Evolutionary conservation across 768 basidiomycete species (phyloP).

Genomic region (Heimioporus sp.): DNA sequence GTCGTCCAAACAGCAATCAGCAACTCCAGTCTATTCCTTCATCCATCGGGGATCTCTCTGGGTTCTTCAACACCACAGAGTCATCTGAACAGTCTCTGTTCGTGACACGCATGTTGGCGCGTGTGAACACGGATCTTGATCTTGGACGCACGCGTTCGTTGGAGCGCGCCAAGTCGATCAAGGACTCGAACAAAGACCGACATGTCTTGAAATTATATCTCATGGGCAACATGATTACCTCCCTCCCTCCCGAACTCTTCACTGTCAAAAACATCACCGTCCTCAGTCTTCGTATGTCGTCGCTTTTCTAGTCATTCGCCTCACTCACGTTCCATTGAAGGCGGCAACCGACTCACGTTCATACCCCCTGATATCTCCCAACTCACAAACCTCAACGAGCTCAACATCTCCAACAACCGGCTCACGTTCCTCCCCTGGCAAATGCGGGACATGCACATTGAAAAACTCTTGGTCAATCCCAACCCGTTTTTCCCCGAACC

Average conservation of each 20-base stretch:
- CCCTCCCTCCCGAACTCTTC: conserved; percentile 59
- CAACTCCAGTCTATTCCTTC: conserved; percentile 50
- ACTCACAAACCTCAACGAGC: conserved; percentile 51
- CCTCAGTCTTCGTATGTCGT: conserved; percentile 58
- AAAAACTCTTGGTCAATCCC: conserved; percentile 45
- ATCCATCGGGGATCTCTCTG: conserved; percentile 43
- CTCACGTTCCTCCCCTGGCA: conserved; percentile 64
- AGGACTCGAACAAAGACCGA: conserved; percentile 38
- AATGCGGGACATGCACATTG: conserved; percentile 55
- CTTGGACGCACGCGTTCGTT: conserved; percentile 27
- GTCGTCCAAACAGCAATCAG: conserved; percentile 28
- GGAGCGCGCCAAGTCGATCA: conserved; percentile 26
- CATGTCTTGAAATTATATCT: conserved; percentile 59
- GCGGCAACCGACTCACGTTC: conserved; percentile 51
- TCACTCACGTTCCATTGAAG: conserved; percentile 31
- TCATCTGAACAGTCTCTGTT: conserved; percentile 29
- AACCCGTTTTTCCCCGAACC: conserved; percentile 56
- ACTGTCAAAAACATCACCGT: conserved; percentile 55
- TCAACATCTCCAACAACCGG: conserved; percentile 61
- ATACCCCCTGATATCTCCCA: conserved; percentile 63
- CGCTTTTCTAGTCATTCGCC: not conserved
- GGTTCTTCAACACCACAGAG: conserved; percentile 44
- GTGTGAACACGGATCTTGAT: conserved; percentile 37
- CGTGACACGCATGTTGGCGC: conserved; percentile 28
- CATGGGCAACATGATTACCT: conserved; percentile 49